phyloP scores from a whole-genome alignment of 2,329 filamentous ascomycete species.

The Eutypa lata region DNA sequence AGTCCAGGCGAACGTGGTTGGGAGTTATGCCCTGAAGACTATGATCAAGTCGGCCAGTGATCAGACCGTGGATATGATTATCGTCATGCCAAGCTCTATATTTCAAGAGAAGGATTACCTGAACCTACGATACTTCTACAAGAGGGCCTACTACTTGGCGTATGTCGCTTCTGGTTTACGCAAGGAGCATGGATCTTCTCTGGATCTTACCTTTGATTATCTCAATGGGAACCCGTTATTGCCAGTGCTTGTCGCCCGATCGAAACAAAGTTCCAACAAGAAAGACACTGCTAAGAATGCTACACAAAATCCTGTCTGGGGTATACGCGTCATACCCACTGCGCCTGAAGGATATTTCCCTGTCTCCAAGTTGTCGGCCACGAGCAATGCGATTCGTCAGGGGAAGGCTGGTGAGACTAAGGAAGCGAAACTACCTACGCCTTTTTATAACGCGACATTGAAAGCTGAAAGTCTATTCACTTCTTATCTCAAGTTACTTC shows the following conservation, averaged over 20 bases:
- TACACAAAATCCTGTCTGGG: conserved; percentile 39
- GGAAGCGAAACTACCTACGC: conserved; percentile 52
- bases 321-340: conserved; percentile 75
- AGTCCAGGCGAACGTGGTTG: conserved; percentile 77
- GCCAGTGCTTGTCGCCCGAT: conserved; percentile 57
- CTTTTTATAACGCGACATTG: conserved; percentile 86
- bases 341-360: conserved; percentile 68
- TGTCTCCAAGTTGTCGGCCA: conserved; percentile 65
- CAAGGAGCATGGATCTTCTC: conserved; percentile 47
- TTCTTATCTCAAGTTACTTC: conserved; percentile 71
- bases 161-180: conserved; percentile 72
- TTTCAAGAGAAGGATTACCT: conserved; percentile 95
- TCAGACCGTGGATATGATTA: conserved; percentile 74
- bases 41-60: conserved; percentile 62
- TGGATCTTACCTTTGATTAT: conserved; percentile 61
- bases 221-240: conserved; percentile 73
- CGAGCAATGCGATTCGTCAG: conserved; percentile 66
- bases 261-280: conserved; percentile 27
- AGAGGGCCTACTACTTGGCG: conserved; percentile 86
- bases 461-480: conserved; percentile 73
- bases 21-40: conserved; percentile 78
- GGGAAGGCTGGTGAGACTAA: conserved; percentile 44
- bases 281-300: conserved; percentile 10
- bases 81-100: conserved; percentile 75
- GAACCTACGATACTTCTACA: conserved; percentile 92